Conservation (phyloP, 306 rosid species). For the Dalbergia cultrata region DNA sequence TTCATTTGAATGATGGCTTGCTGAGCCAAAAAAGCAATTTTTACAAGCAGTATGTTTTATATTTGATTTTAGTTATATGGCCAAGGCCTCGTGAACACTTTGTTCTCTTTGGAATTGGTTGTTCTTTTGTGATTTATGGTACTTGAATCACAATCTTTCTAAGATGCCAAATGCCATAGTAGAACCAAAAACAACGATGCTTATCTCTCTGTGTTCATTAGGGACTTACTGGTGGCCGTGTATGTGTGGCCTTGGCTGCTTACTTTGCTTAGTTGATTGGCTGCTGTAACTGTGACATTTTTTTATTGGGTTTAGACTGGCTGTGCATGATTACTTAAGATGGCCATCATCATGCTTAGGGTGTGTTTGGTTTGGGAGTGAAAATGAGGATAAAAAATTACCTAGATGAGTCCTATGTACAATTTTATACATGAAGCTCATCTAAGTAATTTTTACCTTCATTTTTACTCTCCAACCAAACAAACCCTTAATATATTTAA, state of each 20-base stretch:
- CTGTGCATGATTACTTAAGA: not conserved
- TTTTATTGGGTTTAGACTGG: not conserved
- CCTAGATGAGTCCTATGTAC: no score
- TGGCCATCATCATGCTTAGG: not conserved
- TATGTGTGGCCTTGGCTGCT: not conserved
- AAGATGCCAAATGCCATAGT: not conserved
- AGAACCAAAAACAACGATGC: not conserved
- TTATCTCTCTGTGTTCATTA: not conserved
- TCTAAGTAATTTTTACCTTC: no score
- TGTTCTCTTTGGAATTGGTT: not conserved
- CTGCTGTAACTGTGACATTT: not conserved
- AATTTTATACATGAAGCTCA: no score
- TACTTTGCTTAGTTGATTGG: not conserved
- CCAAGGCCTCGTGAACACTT: not conserved
- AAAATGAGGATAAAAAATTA: no score
- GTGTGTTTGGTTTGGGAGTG: no score
- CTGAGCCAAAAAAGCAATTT: not conserved
- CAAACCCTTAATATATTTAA: no score
- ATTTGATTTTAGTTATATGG: not conserved
- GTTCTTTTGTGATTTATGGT: conserved; percentile 13
- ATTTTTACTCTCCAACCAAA: no score
- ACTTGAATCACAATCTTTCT: conserved; percentile 2
- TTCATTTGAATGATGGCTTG: conserved; percentile 15
- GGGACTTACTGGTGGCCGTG: not conserved
- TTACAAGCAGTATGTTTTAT: not conserved